Evolutionary conservation across 1,284 basidiomycete species (phyloP).

Genomic region (Moesziomyces parantarcticus): DNA sequence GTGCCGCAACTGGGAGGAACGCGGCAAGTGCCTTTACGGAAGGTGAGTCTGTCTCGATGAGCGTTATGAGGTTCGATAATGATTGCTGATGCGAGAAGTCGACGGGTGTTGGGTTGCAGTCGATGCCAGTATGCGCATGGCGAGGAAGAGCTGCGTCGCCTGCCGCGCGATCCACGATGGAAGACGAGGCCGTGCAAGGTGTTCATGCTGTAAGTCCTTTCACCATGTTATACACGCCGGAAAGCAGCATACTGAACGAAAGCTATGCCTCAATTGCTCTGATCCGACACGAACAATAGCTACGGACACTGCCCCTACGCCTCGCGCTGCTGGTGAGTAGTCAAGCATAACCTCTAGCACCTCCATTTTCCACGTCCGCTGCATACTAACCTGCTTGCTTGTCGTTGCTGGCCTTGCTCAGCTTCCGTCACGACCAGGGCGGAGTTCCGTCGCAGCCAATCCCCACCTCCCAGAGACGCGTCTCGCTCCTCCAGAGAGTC

Average conservation of each 20-base stretch:
- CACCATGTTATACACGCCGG: too few species aligned
- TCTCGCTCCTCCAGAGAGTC: conserved; percentile 32
- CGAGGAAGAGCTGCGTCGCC: conserved; percentile 82
- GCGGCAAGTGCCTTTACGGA: conserved; percentile 85
- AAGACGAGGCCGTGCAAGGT: conserved; percentile 92
- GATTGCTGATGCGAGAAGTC: too few species aligned
- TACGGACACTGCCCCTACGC: conserved; percentile 89
- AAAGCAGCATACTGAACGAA: neutral
- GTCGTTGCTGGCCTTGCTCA: neutral
- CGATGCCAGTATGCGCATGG: conserved; percentile 74
- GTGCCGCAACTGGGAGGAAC: conserved; percentile 92
- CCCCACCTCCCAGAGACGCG: conserved; percentile 5
- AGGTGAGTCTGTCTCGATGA: conserved; percentile 5
- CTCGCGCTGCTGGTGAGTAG: conserved; percentile 72
- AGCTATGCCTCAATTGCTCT: neutral
- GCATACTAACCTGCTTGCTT: too few species aligned
- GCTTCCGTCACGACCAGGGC: conserved; percentile 41
- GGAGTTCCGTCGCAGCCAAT: neutral
- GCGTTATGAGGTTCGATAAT: neutral
- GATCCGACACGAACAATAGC: conserved; percentile 71
- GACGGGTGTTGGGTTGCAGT: conserved; percentile 1
- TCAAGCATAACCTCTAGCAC: too few species aligned
- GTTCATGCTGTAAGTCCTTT: conserved; percentile 72
- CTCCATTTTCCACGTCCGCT: neutral
- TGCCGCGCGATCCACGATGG: conserved; percentile 88